A percentile compares a stretch with the other conserved stretches of the same genome.
Evolutionary conservation across 257 asterid genomes (phyloP).

Genomic region (Orobanche coerulescens): DNA sequence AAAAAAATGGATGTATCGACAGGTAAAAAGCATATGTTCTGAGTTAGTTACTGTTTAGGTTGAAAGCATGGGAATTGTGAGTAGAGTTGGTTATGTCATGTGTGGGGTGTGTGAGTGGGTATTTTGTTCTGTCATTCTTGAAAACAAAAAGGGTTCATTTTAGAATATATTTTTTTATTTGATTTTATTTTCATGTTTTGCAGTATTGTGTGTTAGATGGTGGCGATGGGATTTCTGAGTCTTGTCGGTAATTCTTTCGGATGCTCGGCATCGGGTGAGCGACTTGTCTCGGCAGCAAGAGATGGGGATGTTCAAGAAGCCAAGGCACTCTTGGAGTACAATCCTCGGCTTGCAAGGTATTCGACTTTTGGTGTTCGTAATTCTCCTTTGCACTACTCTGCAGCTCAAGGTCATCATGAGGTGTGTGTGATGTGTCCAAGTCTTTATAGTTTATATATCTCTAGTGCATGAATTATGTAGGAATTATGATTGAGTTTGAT

Average conservation of each 20-base stretch:
- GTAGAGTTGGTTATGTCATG: constrained; percentile 15
- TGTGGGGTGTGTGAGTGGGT: too few relatives aligned
- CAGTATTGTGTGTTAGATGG: constrained; percentile 22
- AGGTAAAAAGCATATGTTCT: constrained; percentile 33
- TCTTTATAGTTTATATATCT: neutral
- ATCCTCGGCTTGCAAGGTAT: constrained; percentile 78
- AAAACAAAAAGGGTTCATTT: neutral
- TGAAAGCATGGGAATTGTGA: constrained; percentile 29
- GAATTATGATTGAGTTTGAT: neutral
- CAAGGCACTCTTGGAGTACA: constrained; percentile 77
- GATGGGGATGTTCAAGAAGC: constrained; percentile 96
- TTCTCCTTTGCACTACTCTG: constrained; percentile 85
- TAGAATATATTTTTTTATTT: constrained; percentile 4
- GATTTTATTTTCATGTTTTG: constrained; percentile 5
- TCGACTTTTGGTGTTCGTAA: constrained; percentile 85
- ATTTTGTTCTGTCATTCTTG: neutral
- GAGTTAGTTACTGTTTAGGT: constrained; percentile 38
- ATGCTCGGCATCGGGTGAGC: constrained; percentile 89
- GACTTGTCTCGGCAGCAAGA: constrained; percentile 86
- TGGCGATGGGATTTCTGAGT: constrained; percentile 58
- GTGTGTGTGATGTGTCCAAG: constrained; percentile 33
- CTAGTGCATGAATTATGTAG: neutral
- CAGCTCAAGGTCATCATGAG: constrained; percentile 95
- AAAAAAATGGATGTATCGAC: constrained; percentile 27
- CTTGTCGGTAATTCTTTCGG: constrained; percentile 89